Evolutionary conservation across 148 eudicot species (phyloP).

Genomic region (Rhododendron henanense): DNA sequence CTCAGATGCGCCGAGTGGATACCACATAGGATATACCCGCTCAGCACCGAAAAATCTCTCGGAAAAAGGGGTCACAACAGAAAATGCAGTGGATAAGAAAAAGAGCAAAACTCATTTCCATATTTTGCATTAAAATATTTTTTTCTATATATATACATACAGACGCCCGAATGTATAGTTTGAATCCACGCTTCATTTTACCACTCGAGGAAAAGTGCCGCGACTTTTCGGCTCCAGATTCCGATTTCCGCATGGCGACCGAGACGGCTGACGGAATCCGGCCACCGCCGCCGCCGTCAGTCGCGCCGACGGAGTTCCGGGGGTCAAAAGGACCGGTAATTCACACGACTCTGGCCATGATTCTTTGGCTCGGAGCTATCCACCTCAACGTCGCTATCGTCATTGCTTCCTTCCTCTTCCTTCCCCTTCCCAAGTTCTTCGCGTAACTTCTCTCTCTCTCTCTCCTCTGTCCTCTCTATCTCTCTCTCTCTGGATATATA

Average conservation of each 20-base stretch:
- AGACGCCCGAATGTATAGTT: neutral
- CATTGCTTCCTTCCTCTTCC: constrained; percentile 52
- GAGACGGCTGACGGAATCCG: constrained; percentile 8
- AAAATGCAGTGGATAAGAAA: neutral
- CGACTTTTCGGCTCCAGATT: neutral
- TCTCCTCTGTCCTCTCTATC: neutral
- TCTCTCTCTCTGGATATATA: neutral
- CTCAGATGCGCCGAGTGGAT: too few relatives aligned
- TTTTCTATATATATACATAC: neutral
- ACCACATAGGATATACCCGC: too few relatives aligned
- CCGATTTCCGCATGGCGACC: constrained; percentile 5
- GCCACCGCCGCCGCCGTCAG: constrained; percentile 3
- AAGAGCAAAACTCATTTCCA: neutral
- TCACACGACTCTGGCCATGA: constrained; percentile 45
- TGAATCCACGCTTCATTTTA: neutral
- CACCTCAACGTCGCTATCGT: constrained; percentile 49
- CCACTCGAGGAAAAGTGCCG: neutral
- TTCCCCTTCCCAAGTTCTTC: constrained; percentile 58
- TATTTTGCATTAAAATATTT: too few relatives aligned
- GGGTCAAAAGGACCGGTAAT: constrained; percentile 27
- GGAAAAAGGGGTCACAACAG: too few relatives aligned
- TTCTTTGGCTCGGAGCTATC: constrained; percentile 64
- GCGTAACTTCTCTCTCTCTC: constrained; percentile 27
- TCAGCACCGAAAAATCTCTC: too few relatives aligned
- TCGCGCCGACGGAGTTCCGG: constrained; percentile 36